Percentiles rank a stretch among this genome's conserved stretches.
phyloP scores from a whole-genome alignment of 2,329 filamentous ascomycete genomes.

The Sarocladium brachiariae region DNA sequence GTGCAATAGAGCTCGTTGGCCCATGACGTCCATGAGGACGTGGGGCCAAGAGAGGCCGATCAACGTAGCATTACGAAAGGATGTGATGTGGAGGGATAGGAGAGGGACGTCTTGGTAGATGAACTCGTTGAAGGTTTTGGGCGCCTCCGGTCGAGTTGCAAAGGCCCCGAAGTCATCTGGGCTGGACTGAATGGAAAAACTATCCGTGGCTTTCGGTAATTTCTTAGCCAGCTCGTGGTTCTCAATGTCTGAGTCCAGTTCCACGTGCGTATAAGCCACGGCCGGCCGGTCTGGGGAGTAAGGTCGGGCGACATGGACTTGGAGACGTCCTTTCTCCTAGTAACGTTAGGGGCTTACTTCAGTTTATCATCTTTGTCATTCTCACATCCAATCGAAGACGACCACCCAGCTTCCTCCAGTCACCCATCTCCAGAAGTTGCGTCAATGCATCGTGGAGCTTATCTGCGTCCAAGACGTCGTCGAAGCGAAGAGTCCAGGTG shows the following conservation, averaged over 20 bases:
- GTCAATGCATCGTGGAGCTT: conserved; percentile 29
- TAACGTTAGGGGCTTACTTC: too few species aligned
- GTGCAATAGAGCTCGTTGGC: conserved; percentile 31
- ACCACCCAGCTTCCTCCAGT: conserved; percentile 41
- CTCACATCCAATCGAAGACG: conserved; percentile 31
- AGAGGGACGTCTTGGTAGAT: conserved; percentile 35
- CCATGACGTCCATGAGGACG: conserved; percentile 39
- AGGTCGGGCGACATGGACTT: conserved; percentile 24
- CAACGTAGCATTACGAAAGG: conserved; percentile 43
- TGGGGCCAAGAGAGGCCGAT: conserved; percentile 40
- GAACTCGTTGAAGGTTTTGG: conserved; percentile 30
- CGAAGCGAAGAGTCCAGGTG: conserved; percentile 32
- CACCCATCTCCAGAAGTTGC: conserved; percentile 31
- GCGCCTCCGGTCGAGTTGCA: conserved; percentile 12
- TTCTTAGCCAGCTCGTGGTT: conserved; percentile 33
- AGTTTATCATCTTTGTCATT: conserved; percentile 14
- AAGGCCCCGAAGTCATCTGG: conserved; percentile 15
- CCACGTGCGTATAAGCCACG: conserved; percentile 32
- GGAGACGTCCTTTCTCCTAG: conserved; percentile 21
- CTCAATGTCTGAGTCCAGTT: conserved; percentile 28
- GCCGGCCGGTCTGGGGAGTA: conserved; percentile 28
- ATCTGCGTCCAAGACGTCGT: conserved; percentile 37
- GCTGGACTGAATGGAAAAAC: conserved; percentile 12
- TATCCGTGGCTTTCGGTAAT: conserved; percentile 25
- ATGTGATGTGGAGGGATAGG: conserved; percentile 39